Evolutionary conservation across 768 basidiomycete species (phyloP).

Genomic region (Rossbeevera mucosa): DNA sequence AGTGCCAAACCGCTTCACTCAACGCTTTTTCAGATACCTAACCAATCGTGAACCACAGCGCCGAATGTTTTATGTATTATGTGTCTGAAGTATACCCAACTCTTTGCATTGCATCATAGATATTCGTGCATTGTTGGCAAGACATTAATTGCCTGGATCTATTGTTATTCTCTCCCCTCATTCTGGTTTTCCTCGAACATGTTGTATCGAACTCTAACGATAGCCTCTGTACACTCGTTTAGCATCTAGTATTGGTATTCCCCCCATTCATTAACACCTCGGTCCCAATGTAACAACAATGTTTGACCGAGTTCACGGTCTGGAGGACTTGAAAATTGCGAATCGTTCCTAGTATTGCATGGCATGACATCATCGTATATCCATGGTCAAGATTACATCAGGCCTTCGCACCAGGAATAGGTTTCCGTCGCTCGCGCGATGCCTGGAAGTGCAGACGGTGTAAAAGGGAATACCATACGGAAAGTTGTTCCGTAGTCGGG

Average conservation of each 20-base stretch:
- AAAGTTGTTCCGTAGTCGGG: constrained; percentile 1
- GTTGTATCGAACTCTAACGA: not conserved
- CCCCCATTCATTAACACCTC: too few species aligned
- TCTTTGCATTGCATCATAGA: constrained; percentile 2
- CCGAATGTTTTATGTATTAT: constrained; percentile 1
- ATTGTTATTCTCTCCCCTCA: not conserved
- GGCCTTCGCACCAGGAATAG: not conserved
- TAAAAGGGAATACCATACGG: not conserved
- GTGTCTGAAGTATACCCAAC: constrained; percentile 2
- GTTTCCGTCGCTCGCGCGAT: not conserved
- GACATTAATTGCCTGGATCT: constrained; percentile 1
- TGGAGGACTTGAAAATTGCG: not conserved
- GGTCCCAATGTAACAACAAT: not conserved
- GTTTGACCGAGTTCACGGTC: not conserved
- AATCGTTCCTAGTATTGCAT: too few species aligned
- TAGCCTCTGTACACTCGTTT: not conserved
- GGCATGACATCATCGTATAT: too few species aligned
- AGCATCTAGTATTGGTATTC: not conserved
- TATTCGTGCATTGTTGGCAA: constrained; percentile 2
- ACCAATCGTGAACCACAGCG: not conserved
- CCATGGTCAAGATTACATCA: not conserved
- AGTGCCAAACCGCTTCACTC: not conserved
- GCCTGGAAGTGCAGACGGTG: not conserved
- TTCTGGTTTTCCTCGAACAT: not conserved
- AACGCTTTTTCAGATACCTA: constrained; percentile 4